phyloP scores from a whole-genome alignment of 345 rosid species.

The Eucalyptus tenuipes region DNA sequence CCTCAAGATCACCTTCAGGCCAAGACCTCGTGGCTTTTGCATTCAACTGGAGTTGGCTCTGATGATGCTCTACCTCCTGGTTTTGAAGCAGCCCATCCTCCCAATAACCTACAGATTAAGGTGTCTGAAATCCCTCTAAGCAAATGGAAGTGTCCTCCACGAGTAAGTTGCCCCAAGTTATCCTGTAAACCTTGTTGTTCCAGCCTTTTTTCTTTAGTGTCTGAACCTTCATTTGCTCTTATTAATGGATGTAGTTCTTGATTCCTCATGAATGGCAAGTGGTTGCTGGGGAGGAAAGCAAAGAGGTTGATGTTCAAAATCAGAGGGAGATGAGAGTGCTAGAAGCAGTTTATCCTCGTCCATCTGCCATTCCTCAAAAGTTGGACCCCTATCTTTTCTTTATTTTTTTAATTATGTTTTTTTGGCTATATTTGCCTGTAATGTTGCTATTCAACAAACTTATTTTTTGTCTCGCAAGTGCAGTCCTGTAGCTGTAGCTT shows the following conservation, averaged over 20 bases:
- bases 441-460: slow-evolving; percentile 2
- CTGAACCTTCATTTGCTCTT: not conserved
- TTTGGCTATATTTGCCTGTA: slow-evolving; percentile 29
- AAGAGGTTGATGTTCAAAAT: slow-evolving; percentile 56
- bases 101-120: slow-evolving; percentile 33
- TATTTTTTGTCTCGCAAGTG: slow-evolving; percentile 1
- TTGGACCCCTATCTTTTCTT: slow-evolving; percentile 7
- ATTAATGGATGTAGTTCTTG: slow-evolving; percentile 30
- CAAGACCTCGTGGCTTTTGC: slow-evolving; percentile 42
- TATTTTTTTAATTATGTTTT: not conserved
- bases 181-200: not conserved
- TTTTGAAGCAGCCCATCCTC: slow-evolving; percentile 56
- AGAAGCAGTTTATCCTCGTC: slow-evolving; percentile 92
- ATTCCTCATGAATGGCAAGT: slow-evolving; percentile 61
- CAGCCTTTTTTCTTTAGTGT: not conserved
- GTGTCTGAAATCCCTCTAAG: slow-evolving; percentile 58
- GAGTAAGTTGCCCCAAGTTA: slow-evolving; percentile 23
- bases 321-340: slow-evolving; percentile 87
- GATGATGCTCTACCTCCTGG: slow-evolving; percentile 89
- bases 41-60: slow-evolving; percentile 20
- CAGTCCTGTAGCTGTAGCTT: slow-evolving; percentile 59
- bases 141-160: slow-evolving; percentile 65
- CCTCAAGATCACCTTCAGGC: slow-evolving; percentile 96
- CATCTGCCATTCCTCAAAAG: slow-evolving; percentile 84
- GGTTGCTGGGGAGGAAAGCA: slow-evolving; percentile 85